These are phyloP conservation scores for Aciculosporium take DNA, from an alignment of 2,329 filamentous ascomycete genomes.

Conservation along the genomic window DNA sequence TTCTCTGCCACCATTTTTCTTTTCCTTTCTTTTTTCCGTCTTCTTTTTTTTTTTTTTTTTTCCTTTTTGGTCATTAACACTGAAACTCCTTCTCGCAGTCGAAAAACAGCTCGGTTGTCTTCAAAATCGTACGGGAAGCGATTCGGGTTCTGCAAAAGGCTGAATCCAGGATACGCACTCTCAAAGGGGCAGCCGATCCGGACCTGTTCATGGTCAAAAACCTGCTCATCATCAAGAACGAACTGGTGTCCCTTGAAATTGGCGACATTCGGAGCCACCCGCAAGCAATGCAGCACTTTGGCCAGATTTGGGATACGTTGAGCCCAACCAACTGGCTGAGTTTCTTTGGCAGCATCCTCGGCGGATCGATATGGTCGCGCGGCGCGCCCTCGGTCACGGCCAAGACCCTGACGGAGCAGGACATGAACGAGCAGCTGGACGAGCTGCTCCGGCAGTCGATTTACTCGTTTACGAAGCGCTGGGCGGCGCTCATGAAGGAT, in stretches of 20 bases:
- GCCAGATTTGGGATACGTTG: conserved; percentile 50
- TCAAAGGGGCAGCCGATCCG: conserved; percentile 49
- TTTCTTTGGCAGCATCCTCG: conserved; percentile 44
- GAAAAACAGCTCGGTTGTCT: conserved; percentile 41
- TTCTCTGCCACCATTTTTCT: too few relatives aligned
- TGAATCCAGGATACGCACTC: conserved; percentile 53
- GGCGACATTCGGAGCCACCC: conserved; percentile 45
- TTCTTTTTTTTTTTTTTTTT: neutral
- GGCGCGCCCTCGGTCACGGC: conserved; percentile 21
- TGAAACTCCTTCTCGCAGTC: conserved; percentile 9
- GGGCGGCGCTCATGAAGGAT: conserved; percentile 37
- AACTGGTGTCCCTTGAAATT: conserved; percentile 92
- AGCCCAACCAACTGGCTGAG: conserved; percentile 43
- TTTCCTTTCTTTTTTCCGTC: neutral
- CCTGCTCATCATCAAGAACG: conserved; percentile 85
- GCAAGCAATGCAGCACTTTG: conserved; percentile 43
- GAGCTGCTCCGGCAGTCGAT: conserved; percentile 48
- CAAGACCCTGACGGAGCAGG: conserved; percentile 32
- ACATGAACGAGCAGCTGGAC: conserved; percentile 51
- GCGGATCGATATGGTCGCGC: conserved; percentile 36
- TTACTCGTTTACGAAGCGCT: conserved; percentile 47
- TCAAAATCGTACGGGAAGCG: conserved; percentile 74
- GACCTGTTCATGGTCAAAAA: conserved; percentile 93
- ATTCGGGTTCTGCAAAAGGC: conserved; percentile 71
- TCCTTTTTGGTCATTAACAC: neutral